Base-by-base conservation (phyloP, 257 asterid species). In the Rubia yunnanensis region DNA sequence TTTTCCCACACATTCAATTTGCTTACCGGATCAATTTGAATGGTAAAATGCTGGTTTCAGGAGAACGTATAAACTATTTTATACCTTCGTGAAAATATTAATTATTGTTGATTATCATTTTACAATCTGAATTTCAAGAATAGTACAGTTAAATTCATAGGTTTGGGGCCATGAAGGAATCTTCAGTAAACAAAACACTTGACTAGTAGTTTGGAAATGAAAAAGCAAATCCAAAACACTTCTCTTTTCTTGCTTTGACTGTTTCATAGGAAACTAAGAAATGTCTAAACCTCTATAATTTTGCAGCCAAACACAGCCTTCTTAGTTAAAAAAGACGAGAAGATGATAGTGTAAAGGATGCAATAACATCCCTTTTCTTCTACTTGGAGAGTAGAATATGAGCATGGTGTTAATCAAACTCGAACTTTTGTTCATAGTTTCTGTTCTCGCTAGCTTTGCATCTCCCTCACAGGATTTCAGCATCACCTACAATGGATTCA, bases 401-500 rank as follows among this genome's bases (percentile, higher is more conserved):
- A 44, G 5, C n/a, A 44, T 44, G 52, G 22, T 15, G 52, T 44
- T 44, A 4, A 5, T 39, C 48, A 1, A 48, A 48, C 24, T 50
- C 14, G n/a, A n/a, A 18, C 11, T 30, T 0, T 32, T 15, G 0
- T 2, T 55, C 60, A 1, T 26, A 30, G 17, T 55, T 57, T 58
- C 62, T 24, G 52, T 63, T 35, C 54, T 68, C 0, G 34, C 76
- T 46, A 36, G 63, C 23, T 11, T 50, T 34, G 65, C 69, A 63
- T 57, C 26, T 57, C n/a, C 52, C 17, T 44, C 71, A 78, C 11
- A 35, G 65, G 63, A 55, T 75, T 35, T 66, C 32, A 73, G 65
- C 23, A 81, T 88, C 74, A 66, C 67, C 67, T 84, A 64, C 80
- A 81, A 79, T 70, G 94, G 94, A 18, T 86, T 86, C 72, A 65